A percentile compares a stretch with the other conserved stretches of the same genome.
phyloP scores from a whole-genome alignment of 345 rosid species.

The Durio zibethinus region DNA sequence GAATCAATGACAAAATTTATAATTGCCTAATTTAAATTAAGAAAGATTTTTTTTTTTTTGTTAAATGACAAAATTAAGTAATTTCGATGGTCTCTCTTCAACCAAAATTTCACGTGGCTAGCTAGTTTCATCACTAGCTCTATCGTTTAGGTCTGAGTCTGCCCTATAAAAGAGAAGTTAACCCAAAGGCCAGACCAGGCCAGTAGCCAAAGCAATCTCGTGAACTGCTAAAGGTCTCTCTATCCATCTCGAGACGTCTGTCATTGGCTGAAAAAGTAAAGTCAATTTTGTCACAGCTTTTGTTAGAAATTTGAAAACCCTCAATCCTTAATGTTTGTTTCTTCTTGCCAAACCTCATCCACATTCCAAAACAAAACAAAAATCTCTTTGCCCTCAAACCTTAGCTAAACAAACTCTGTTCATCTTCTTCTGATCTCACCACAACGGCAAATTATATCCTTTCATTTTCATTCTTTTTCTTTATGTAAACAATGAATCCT shows the following conservation, averaged over 20 bases:
- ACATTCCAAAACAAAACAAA: neutral
- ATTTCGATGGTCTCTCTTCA: too few species aligned
- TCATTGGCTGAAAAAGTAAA: neutral
- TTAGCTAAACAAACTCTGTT: too few species aligned
- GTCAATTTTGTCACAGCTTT: neutral
- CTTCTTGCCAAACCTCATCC: neutral
- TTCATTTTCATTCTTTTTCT: neutral
- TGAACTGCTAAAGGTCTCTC: neutral
- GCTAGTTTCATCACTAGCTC: neutral
- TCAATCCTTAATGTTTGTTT: neutral
- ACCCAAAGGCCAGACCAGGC: neutral
- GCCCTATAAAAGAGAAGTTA: too few species aligned
- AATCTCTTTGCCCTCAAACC: neutral
- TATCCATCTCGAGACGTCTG: neutral
- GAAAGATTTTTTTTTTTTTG: too few species aligned
- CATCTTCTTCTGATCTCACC: too few species aligned
- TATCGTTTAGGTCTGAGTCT: neutral
- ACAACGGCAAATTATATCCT: too few species aligned
- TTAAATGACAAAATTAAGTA: neutral
- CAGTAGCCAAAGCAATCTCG: neutral
- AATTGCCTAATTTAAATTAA: too few species aligned
- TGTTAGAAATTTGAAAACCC: neutral
- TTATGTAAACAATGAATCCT: slow-evolving; percentile 4
- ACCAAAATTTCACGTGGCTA: neutral
- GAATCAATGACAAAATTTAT: too few species aligned